phyloP scores from a whole-genome alignment of 768 basidiomycete species.

The Megacollybia marginata region DNA sequence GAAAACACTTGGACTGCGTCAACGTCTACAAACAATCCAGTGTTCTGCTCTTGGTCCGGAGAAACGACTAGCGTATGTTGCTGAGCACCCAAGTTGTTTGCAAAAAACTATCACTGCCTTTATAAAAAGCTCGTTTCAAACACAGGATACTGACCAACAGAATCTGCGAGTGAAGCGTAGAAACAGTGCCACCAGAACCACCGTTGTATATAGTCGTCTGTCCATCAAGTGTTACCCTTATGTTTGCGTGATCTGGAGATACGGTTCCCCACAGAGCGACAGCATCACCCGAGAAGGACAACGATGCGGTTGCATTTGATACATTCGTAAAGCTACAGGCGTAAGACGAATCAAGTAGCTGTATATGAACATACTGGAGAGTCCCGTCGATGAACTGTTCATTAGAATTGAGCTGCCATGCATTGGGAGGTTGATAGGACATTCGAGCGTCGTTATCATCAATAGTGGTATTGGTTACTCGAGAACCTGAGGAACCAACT shows the following conservation, averaged over 20 bases:
- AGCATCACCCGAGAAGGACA: slow-evolving; percentile 43
- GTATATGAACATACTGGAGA: slow-evolving; percentile 30
- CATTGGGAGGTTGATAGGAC: slow-evolving; percentile 27
- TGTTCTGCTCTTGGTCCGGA: slow-evolving; percentile 19
- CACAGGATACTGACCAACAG: slow-evolving; percentile 23
- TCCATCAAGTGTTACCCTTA: slow-evolving; percentile 40
- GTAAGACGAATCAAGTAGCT: not conserved
- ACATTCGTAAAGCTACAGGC: slow-evolving; percentile 30
- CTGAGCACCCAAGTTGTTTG: slow-evolving; percentile 27
- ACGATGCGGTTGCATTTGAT: slow-evolving; percentile 31
- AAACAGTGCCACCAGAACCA: slow-evolving; percentile 19
- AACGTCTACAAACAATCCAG: slow-evolving; percentile 35
- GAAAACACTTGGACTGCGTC: slow-evolving; percentile 34
- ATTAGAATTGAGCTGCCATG: slow-evolving; percentile 27
- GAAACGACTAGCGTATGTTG: slow-evolving; percentile 32
- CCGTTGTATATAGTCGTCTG: slow-evolving; percentile 22
- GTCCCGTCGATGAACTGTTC: slow-evolving; percentile 27
- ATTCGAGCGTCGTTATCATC: slow-evolving; percentile 36
- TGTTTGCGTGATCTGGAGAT: slow-evolving; percentile 41
- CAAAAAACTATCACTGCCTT: slow-evolving; percentile 29
- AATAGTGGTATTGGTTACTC: slow-evolving; percentile 20
- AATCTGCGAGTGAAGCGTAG: slow-evolving; percentile 13
- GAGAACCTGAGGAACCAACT: slow-evolving; percentile 23
- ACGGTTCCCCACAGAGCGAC: slow-evolving; percentile 48
- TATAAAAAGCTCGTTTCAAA: too few relatives aligned